Evolutionary conservation across 768 basidiomycete species (phyloP).

Genomic region (Kwoniella sp.): DNA sequence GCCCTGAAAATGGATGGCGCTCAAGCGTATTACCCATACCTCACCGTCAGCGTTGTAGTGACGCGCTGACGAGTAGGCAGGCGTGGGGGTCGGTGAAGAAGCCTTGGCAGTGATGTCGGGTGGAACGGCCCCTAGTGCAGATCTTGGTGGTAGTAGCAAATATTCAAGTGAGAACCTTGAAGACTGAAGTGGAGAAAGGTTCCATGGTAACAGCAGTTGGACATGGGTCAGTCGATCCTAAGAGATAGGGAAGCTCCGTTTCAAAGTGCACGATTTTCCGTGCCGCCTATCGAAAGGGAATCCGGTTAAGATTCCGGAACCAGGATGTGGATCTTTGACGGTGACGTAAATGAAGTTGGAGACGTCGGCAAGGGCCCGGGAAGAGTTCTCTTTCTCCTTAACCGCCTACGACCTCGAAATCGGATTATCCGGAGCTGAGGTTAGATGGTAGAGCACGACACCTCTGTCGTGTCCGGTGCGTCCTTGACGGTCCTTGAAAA

Average conservation of each 20-base stretch:
- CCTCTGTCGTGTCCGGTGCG: constrained; percentile 66
- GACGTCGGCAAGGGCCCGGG: constrained; percentile 64
- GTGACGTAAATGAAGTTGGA: constrained; percentile 65
- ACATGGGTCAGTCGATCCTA: constrained; percentile 82
- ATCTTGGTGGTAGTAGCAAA: constrained; percentile 86
- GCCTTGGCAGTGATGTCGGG: constrained; percentile 69
- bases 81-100: constrained; percentile 73
- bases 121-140: constrained; percentile 76
- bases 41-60: constrained; percentile 65
- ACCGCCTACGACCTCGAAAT: constrained; percentile 69
- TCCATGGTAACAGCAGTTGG: constrained; percentile 82
- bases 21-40: constrained; percentile 81
- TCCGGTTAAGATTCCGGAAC: constrained; percentile 74
- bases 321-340: constrained; percentile 59
- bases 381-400: constrained; percentile 76
- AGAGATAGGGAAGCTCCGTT: constrained; percentile 72
- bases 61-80: constrained; percentile 60
- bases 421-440: constrained; percentile 70
- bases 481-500: constrained; percentile 75
- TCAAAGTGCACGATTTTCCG: constrained; percentile 63
- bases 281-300: constrained; percentile 70
- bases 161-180: constrained; percentile 81
- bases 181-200: constrained; percentile 86
- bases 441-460: constrained; percentile 69
- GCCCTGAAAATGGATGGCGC: constrained; percentile 88